Base-by-base conservation (phyloP, 805 yeast species). In the Saccharomycopsis selenospora region DNA sequence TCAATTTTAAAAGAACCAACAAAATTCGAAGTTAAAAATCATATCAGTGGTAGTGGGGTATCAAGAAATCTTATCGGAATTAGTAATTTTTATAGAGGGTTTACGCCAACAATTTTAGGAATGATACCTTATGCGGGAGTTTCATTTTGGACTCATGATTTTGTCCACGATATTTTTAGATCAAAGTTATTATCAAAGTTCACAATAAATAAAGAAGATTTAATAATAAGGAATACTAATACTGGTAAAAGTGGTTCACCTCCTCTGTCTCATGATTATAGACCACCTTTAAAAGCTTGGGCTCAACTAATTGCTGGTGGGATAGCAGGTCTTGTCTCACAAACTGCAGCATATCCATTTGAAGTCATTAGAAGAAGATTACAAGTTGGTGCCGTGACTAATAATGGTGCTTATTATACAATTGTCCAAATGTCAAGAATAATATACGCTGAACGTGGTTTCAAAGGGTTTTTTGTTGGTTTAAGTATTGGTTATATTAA, bases 61-160 rank as follows among this genome's bases (percentile, higher is more conserved):
- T 14, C n/a, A 10, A 63, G 50, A 55, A 63, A 41, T 51, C 55
- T 57, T 27, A 62, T 54, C 50, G 63, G 54, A 51, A 54, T 76
- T 10, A 66, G 77, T 46, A 91, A 90, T 67, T 93, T 90, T 64
- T 93, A 91, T 66, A 73, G 97, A 50, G 99, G 99, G 2, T 93
- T 91, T 65, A 77, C 85, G 5, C 96, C 99, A 17, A 93, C 99
- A 0, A 81, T 93, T 41, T 59, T 90, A 36, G 99, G 99, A 8
- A 90, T 93, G 95, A 73, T 93, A 20, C 99, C 99, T 1, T 93
- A 93, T 62, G 99, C 99, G 1, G 99, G 99, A 8, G 97, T 91
- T 3, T 86, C 96, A 3, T 93, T 93, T 60, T 85, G 89, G 67
- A 85, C 96, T 3, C 98, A 93, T 65, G 99, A 93, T 67, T 63